Evolutionary conservation across 148 eudicot genomes (phyloP).

Genomic region (Salicornia ramosissima): DNA sequence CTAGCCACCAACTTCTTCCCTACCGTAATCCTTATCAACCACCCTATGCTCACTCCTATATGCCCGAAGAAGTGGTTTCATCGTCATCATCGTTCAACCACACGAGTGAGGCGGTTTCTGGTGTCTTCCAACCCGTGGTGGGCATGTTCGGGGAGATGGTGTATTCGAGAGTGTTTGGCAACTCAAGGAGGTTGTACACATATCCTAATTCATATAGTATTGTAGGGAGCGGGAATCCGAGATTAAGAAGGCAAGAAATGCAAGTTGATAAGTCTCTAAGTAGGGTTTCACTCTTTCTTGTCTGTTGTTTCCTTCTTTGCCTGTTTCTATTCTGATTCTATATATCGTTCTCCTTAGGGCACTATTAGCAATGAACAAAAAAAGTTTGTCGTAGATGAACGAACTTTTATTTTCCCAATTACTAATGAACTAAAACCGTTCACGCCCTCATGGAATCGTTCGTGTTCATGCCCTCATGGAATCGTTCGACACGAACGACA

Average conservation of each 20-base stretch:
- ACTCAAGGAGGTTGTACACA: slow-evolving; percentile 41
- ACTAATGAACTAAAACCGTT: no score
- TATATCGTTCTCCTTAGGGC: background rate
- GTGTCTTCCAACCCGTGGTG: slow-evolving; percentile 30
- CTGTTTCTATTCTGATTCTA: slow-evolving; percentile 49
- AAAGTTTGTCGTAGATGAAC: no score
- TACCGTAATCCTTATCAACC: slow-evolving; percentile 39
- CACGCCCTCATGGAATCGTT: no score
- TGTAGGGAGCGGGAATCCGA: slow-evolving; percentile 33
- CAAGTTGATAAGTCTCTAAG: slow-evolving; percentile 51
- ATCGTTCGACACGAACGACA: no score
- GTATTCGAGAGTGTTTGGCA: slow-evolving; percentile 66
- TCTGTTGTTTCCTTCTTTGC: slow-evolving; percentile 62
- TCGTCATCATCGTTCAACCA: slow-evolving; percentile 21
- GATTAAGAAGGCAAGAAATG: slow-evolving; percentile 60
- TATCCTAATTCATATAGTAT: slow-evolving; percentile 46
- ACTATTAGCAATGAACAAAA: no score
- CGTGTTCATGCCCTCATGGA: no score
- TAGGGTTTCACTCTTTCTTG: slow-evolving; percentile 56
- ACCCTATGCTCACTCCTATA: slow-evolving; percentile 12
- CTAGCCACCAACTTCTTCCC: slow-evolving; percentile 26
- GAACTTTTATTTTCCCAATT: no score
- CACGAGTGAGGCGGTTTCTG: slow-evolving; percentile 22
- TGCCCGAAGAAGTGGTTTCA: slow-evolving; percentile 24
- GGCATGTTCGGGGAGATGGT: slow-evolving; percentile 81